Base-by-base conservation (phyloP, 2,329 filamentous ascomycete genomes). In the Ramularia collo-cygni region DNA sequence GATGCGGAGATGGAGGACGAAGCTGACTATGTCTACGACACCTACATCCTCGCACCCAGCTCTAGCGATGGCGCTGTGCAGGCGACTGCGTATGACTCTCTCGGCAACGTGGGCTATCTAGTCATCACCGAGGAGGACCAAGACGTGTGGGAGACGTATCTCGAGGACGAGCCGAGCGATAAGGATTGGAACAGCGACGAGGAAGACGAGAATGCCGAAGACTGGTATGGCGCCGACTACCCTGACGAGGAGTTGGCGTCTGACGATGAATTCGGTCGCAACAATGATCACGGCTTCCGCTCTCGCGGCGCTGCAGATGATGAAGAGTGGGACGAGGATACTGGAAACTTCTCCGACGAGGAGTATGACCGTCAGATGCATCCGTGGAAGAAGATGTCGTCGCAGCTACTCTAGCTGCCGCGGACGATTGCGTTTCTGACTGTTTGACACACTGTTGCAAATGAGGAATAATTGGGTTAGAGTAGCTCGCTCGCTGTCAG, bases 221-320 rank as follows among this genome's bases (percentile, higher is more conserved):
- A 86, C 54, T 80, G 86, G 61, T 87, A 88, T 56, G 78, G 79
- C 3, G 81, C 83, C 38, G 84, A 89, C 58, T 89, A 89, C 51
- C 84, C 84, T 1, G 84, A 89, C 46, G 83, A 89, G 38, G 84
- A 89, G 58, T 72, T 87, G 10, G 80, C 77, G 31, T 81, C 77
- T 12, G 83, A 87, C 51, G 79, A 83, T 49, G 79, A 83, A 58
- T 76, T 71, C 46, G 74, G 69, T 30, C 49, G 61, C 2, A 24
- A 24, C 21, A 59, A 64, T 32, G 57, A 64, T 7, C 70, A 71
- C 43, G 56, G 59, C 18, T 69, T 67, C 43, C 51, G 64, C 2
- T 38, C 41, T 26, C 44, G 50, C 13, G 58, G 51, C 1, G 58
- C 47, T 4, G 62, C 60, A 1, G 66, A 69, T 40, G 63, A 68